phyloP scores from a whole-genome alignment of 129 eudicot genomes.

The Centrapalus pauciflorus region DNA sequence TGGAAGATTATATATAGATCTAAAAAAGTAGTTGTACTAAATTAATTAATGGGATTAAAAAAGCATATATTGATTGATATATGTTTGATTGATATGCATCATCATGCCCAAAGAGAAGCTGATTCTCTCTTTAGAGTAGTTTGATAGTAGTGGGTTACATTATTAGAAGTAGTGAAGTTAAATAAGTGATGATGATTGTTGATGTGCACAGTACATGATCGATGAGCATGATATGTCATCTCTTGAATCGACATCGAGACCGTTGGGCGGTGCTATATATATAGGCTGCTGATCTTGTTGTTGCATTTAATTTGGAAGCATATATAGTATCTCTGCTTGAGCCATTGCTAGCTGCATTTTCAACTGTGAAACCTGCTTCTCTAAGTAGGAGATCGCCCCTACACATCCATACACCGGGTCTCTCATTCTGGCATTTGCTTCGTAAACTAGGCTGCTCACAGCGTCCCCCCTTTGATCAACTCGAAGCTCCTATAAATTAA shows the following conservation, averaged over 20 bases:
- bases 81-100: background rate
- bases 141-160: conserved; percentile 42
- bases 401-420: conserved; percentile 93
- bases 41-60: too few relatives aligned
- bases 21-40: conserved; percentile 28
- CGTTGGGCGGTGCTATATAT: conserved; percentile 8
- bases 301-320: conserved; percentile 85
- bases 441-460: conserved; percentile 84
- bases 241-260: conserved; percentile 8
- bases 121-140: conserved; percentile 60
- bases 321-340: conserved; percentile 73
- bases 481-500: conserved; percentile 53
- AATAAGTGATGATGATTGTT: conserved; percentile 33
- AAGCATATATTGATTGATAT: too few relatives aligned
- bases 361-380: conserved; percentile 68
- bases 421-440: conserved; percentile 70
- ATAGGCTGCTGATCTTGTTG: conserved; percentile 33
- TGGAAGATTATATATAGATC: background rate
- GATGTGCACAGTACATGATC: conserved; percentile 34
- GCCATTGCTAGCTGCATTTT: conserved; percentile 93
- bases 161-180: conserved; percentile 33
- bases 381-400: conserved; percentile 69
- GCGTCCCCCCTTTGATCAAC: conserved; percentile 72
- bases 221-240: conserved; percentile 40
- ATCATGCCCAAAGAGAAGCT: conserved; percentile 62